These are phyloP conservation scores for Gracilaria gracilis DNA, from an alignment of 23 red algal species.

Conservation along the genomic window DNA sequence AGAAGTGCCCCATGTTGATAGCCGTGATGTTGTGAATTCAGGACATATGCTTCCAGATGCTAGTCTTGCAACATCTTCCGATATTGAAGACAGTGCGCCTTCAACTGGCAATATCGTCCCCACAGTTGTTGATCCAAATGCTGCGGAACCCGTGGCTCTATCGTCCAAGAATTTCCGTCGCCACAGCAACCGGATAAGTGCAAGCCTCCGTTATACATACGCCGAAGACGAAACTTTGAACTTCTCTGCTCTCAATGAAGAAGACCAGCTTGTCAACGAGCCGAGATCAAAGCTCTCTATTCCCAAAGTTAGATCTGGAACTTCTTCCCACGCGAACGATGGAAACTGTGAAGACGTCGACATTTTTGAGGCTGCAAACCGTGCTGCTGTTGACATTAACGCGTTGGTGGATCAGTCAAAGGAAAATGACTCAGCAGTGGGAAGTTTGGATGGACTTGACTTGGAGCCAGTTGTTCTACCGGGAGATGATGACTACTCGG, in stretches of 20 bases:
- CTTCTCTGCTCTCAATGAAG: slow-evolving; percentile 9
- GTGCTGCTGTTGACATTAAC: slow-evolving; percentile 22
- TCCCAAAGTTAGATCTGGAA: slow-evolving; percentile 8
- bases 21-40: neutral
- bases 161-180: slow-evolving; percentile 4
- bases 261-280: slow-evolving; percentile 28
- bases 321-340: neutral
- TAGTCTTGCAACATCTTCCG: neutral
- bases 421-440: slow-evolving; percentile 14
- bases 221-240: slow-evolving; percentile 11
- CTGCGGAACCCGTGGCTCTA: slow-evolving; percentile 17
- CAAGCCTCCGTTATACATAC: neutral
- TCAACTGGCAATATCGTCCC: slow-evolving; percentile 6
- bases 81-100: slow-evolving; percentile 1
- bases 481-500: slow-evolving; percentile 60
- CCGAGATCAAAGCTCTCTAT: slow-evolving; percentile 6
- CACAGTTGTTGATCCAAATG: slow-evolving; percentile 30
- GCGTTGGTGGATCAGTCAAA: slow-evolving; percentile 22
- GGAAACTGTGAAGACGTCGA: neutral
- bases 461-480: slow-evolving; percentile 34
- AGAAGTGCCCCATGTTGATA: neutral
- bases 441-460: slow-evolving; percentile 48
- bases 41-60: neutral
- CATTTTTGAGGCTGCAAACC: slow-evolving; percentile 39
- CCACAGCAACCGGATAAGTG: slow-evolving; percentile 10